Evolutionary conservation across 2,329 filamentous ascomycete genomes (phyloP), one percentile per base, ranked within the genome.

Genomic region (Penicillium olsonii): DNA sequence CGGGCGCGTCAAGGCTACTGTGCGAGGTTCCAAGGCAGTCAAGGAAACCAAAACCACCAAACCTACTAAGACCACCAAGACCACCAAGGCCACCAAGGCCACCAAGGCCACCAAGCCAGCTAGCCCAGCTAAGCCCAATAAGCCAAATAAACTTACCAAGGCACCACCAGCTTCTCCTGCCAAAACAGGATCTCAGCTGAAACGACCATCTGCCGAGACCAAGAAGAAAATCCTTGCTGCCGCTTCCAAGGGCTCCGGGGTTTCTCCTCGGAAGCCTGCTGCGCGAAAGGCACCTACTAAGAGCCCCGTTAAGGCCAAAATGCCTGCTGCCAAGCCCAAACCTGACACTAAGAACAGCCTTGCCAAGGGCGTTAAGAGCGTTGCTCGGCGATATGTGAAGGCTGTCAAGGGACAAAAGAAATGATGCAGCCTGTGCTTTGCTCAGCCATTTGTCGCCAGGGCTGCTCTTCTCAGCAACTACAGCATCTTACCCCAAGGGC

Each of bases 151-250:
- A 34, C n/a, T 46, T 39, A 37, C 49, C 42, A 50, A 54, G 52
- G 24, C 60, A 55, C 34, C 37, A 34, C 24, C 52, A 49, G 45
- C 50, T 18, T 52, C 56, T 11, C 54, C 62, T 29, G 35, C 51
- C 12, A 61, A 59, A 15, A 54, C 51, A 29, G 43, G 44, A 42
- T 37, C 57, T 12, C 58, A 59, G 26, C 55, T 66, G 24, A 67
- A 59, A 35, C 62, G 63, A 6, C 64, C 63, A 17, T 67, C 64
- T 7, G 54, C 57, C 14, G 61, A 61, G 40, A 64, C 64, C 24
- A 68, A 68, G 51, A 61, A 60, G 26, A 62, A 64, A 37, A 63
- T 67, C 14, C 51, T 62, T 11, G 57, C 55, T 37, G 54, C 57
- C 42, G 60, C 59, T 31, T 57, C 59, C 11, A 63, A 61, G 27